Evolutionary conservation across 2,329 filamentous ascomycete species (phyloP), one percentile per base, ranked within the genome.

Genomic region (Paecilomyces niveus): DNA sequence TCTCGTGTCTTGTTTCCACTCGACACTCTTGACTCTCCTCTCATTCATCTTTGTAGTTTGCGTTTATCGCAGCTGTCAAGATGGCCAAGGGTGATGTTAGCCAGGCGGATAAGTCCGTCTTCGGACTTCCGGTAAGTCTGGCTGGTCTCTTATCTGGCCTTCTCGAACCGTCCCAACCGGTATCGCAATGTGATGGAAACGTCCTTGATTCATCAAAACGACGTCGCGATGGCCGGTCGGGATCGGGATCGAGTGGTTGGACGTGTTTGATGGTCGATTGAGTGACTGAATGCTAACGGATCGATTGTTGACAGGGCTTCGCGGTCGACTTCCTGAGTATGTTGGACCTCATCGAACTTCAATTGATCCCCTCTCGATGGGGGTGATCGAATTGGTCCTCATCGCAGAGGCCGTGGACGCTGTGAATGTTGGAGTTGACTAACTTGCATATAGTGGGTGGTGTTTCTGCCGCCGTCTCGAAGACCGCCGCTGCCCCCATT

Each of bases 401-500:
- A 54, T 53, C 13, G 33, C 10, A 61, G 15, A 58, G 54, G 21
- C 50, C 4, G 26, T 52, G 29, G 21, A 24, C 5, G 10, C 10
- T 53, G 55, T 54, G 61, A 39, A 55, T 55, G 21, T 26, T 29
- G 3, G 11, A 35, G 54, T 32, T 29, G 58, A 74, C 81, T 83
- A 74, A 82, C 75, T 67, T 70, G 69, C 74, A 67, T 72, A 76
- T 72, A 96, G 92, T 99, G 94, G 94, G 94, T 89, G 94, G 94
- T 97, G 89, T 99, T 72, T 97, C 94, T 77, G 94, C 94, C 81
- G 94, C 94, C 81, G 92, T 99, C 89, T 99, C 94, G 80, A 99
- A 99, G 92, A 99, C 94, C 72, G 94, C 94, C 77, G 94, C 94
- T 78, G 94, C 94, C 83, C 94, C 94, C 83, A 99, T 99, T 74